These are phyloP conservation scores for Albizia julibrissin DNA, from an alignment of 306 rosid species.

Conservation along the genomic window DNA sequence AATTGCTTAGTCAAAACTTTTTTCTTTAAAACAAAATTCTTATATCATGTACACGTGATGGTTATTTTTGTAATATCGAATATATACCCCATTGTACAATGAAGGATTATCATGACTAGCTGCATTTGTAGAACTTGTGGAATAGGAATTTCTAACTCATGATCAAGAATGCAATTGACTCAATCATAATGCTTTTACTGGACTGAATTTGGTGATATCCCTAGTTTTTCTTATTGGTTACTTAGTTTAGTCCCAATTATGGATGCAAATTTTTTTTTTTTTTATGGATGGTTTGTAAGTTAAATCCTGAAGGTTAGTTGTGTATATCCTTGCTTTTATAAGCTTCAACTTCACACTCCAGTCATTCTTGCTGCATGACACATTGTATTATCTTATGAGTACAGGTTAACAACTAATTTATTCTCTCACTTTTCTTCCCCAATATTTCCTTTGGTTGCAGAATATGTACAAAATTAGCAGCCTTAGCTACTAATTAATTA, in stretches of 20 bases:
- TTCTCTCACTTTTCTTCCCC: constrained; percentile 12
- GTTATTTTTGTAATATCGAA: neutral
- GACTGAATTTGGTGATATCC: constrained; percentile 17
- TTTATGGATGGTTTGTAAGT: neutral
- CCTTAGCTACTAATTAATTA: constrained; percentile 6
- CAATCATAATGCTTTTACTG: neutral
- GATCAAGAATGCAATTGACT: constrained; percentile 7
- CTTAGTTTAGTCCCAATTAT: constrained; percentile 25
- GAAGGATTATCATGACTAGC: neutral
- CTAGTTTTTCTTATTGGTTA: constrained; percentile 12
- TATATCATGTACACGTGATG: neutral
- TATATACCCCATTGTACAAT: neutral
- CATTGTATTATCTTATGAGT: constrained; percentile 7
- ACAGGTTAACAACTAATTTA: constrained; percentile 14
- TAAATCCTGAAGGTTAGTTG: constrained; percentile 28
- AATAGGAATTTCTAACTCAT: neutral
- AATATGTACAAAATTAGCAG: constrained; percentile 33
- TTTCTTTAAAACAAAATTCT: neutral
- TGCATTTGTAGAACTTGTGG: constrained; percentile 1
- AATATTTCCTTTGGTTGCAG: constrained; percentile 41
- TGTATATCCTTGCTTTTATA: constrained; percentile 7
- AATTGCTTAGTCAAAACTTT: neutral
- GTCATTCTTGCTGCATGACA: neutral
- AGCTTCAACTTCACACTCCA: constrained; percentile 27
- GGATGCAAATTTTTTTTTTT: constrained; percentile 15